phyloP scores from a whole-genome alignment of 2,329 filamentous ascomycete species.

The Talaromyces amestolkiae region DNA sequence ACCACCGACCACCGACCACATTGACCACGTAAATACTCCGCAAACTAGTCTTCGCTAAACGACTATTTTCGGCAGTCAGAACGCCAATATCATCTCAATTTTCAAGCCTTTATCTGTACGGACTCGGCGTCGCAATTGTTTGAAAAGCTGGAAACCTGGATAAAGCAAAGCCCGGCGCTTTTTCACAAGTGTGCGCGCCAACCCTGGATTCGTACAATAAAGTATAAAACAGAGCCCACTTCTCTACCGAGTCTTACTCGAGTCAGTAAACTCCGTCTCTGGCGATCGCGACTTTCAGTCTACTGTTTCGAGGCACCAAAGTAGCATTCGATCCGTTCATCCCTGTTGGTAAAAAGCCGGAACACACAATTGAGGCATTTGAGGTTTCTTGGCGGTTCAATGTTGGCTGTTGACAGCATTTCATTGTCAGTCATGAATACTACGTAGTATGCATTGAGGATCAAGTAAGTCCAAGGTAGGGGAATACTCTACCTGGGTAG shows the following conservation, averaged over 20 bases:
- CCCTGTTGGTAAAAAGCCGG: background rate
- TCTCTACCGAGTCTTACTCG: background rate
- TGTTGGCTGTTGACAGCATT: background rate
- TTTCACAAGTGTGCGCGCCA: background rate
- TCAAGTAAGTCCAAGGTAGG: background rate
- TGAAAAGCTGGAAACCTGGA: background rate
- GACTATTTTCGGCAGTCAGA: constrained; percentile 2
- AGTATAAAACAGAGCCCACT: background rate
- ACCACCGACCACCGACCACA: background rate
- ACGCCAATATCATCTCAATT: background rate
- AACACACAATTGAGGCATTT: background rate
- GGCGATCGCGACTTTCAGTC: background rate
- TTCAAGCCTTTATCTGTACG: background rate
- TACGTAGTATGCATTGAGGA: background rate
- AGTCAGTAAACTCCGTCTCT: background rate
- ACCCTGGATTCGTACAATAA: background rate
- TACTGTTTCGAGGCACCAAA: background rate
- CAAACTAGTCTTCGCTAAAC: background rate
- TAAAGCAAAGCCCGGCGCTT: background rate
- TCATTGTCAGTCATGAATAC: background rate
- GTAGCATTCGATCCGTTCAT: background rate
- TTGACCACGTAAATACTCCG: background rate
- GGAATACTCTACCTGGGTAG: too few relatives aligned
- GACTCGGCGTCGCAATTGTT: background rate
- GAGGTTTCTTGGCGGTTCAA: background rate